A percentile compares a stretch with the other conserved stretches of the same genome.
These are phyloP conservation scores for Solanum aculeatissimum DNA, from an alignment of 305 asterid genomes.

Conservation along the genomic window DNA sequence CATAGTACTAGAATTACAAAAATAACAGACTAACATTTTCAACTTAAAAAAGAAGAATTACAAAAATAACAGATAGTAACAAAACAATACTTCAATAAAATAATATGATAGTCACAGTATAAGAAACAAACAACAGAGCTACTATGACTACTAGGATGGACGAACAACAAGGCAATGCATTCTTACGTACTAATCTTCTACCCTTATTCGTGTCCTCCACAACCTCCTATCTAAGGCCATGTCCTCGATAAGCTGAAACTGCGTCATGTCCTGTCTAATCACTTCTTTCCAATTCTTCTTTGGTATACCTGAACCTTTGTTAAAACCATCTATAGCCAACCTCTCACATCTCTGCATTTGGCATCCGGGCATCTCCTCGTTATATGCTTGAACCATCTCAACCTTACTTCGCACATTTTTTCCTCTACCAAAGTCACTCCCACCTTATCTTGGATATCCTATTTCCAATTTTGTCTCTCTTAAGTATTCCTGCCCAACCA, in stretches of 20 bases:
- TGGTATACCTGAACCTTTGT: background rate
- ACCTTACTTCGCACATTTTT: background rate
- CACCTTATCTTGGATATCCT: background rate
- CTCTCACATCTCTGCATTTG: background rate
- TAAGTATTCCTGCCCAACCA: background rate
- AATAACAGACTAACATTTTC: too few relatives aligned
- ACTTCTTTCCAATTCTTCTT: background rate
- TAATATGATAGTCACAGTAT: background rate
- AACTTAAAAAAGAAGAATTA: background rate
- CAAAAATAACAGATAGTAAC: background rate
- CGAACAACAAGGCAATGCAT: background rate
- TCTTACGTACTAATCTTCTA: background rate
- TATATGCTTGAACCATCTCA: background rate
- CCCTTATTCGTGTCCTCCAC: background rate
- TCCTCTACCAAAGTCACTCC: background rate
- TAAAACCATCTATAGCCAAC: background rate
- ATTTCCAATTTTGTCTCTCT: background rate
- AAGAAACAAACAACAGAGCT: background rate
- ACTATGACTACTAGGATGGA: background rate
- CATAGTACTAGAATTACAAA: background rate
- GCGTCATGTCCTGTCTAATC: background rate
- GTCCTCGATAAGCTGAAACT: background rate
- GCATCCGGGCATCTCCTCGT: background rate
- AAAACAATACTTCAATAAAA: too few relatives aligned
- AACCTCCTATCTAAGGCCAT: background rate